Conservation (phyloP, 805 yeast genomes). For the Metschnikowia picachoensis region DNA sequence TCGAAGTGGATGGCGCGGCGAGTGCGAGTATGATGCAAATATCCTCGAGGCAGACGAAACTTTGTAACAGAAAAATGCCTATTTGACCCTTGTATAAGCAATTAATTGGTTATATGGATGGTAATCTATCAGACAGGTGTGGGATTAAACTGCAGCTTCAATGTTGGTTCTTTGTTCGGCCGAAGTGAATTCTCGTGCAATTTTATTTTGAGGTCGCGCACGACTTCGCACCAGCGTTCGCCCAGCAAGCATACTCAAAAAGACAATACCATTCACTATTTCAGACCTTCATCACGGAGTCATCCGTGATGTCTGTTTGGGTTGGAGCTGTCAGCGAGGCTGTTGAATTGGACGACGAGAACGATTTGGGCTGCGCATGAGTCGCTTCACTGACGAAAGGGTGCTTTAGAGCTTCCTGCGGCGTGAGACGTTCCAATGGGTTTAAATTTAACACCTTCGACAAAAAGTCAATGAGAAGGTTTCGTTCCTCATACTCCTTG, state of each 20-base stretch:
- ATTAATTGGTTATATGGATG: background rate
- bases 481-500: slow-evolving; percentile 69
- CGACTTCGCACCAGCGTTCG: slow-evolving; percentile 4
- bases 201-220: slow-evolving; percentile 5
- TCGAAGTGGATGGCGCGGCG: too few species aligned
- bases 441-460: slow-evolving; percentile 74
- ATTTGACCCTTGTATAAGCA: too few species aligned
- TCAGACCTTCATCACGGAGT: slow-evolving; percentile 4
- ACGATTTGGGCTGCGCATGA: background rate
- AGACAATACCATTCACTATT: background rate
- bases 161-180: too few species aligned
- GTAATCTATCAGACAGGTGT: background rate
- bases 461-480: slow-evolving; percentile 71
- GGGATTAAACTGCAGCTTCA: background rate
- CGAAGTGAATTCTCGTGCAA: background rate
- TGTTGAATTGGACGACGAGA: slow-evolving; percentile 1
- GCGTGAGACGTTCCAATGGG: slow-evolving; percentile 95
- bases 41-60: background rate
- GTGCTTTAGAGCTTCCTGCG: slow-evolving; percentile 89
- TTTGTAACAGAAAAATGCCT: background rate
- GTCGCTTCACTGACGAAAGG: slow-evolving; percentile 64
- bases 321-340: slow-evolving; percentile 4
- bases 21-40: too few species aligned
- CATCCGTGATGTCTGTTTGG: slow-evolving; percentile 3
- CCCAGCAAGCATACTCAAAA: background rate